Base-by-base conservation (phyloP, 164 flowering plant genomes). In the Piper betle region DNA sequence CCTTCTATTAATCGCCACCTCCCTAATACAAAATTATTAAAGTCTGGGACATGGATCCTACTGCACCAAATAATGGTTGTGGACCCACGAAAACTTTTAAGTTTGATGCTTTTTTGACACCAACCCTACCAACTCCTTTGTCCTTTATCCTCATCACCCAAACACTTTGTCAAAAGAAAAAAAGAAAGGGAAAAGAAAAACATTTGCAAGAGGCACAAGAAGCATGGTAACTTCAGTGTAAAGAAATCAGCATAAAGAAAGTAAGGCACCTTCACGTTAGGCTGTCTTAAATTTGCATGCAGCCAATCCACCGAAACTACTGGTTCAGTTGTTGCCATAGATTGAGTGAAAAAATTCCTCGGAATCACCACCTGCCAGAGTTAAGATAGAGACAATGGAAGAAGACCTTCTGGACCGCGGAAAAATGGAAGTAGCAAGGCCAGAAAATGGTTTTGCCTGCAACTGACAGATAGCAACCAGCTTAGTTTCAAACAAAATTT, bases 231-330 rank as follows among this genome's bases (percentile, higher is more conserved):
- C 15, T 12, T 46, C 15, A 46, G 50, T 9, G 50, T 46, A 10
- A 46, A 46, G 50, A 15, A 15, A 46, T 46, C 15, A 46, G 13
- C 5, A 46, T 15, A 46, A 12, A 5, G 60, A 46, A 15, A 12
- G 15, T 15, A 46, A 12, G 3, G 60, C 70, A 93, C 99, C 97
- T 91, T 94, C 69, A 91, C 39, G 64, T 83, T 82, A 54, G 96
- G 93, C 53, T 78, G 87, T 75, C 73, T 76, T 41, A 91, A 80
- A 71, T 94, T 88, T n/a, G 86, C 73, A 76, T 84, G 87, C 56
- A 94, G 88, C 96, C 93, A 86, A 62, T 94, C 97, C 71, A 78
- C 95, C 25, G 97, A 88, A 71, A 94, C 94, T 73, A 91, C 88
- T 67, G 99, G 96, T 58, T 94, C 96, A 60, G 56, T 75, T 39